Base-by-base conservation (phyloP, 768 basidiomycete genomes). In the Kwoniella botswanensis region DNA sequence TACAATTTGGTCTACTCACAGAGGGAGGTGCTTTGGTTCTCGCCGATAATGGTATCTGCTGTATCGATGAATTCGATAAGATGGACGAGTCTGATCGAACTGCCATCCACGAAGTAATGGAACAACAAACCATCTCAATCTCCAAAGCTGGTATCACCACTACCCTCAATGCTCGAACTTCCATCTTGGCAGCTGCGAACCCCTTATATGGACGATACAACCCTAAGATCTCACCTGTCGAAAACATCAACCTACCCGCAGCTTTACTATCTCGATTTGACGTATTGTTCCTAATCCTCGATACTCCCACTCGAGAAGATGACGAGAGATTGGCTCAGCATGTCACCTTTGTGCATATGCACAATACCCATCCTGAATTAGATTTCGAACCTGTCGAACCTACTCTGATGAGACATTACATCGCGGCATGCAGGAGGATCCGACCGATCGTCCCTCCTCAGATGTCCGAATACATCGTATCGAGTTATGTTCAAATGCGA, bases 21-120 rank as follows among this genome's bases (percentile, higher is more conserved):
- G 26, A 99, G 93, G 97, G 97, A 4, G 97, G 97, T 35, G 97
- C 97, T n/a, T 89, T 99, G 64, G 97, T 99, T 17, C 88, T 99
- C 58, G 96, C 97, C 12, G 97, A 99, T 84, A 99, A 99, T 75
- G 97, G 97, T 35, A 99, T 99, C 79, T 98, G 95, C 86, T 98
- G 96, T 84, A 99, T 99, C 73, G 97, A 99, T 76, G 97, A 99
- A 82, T 99, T 99, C 81, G 97, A 99, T 86, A 98, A 99, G 84
- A 99, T 99, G 97, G 97, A 98, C 75, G 97, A 99, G 85, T 84
- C 93, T 0, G 97, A 98, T 83, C 88, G 97, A 75, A 98, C 97
- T 2, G 93, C 97, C 15, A 98, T 99, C 72, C 97, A 99, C 85
- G 97, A 99, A 87, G 97, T 99, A 71, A 99, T 99, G 97, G 87